Evolutionary conservation across 208 protist genomes (phyloP).

Genomic region (Angomonas desouzai): DNA sequence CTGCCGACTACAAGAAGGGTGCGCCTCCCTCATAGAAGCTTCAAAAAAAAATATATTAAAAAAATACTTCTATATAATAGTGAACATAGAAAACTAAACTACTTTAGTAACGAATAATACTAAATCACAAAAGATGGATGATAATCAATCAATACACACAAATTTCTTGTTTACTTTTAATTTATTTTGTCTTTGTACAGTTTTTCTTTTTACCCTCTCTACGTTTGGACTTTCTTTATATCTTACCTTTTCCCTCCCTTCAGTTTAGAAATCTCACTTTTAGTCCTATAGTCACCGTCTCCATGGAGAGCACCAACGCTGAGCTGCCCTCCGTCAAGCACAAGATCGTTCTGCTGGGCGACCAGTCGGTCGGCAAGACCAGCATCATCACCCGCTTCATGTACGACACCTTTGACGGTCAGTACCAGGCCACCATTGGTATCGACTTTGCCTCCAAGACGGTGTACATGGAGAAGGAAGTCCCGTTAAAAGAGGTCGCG

Average conservation of each 20-base stretch:
- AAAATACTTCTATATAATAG: too few relatives aligned
- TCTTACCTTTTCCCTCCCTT: slow-evolving; percentile 8
- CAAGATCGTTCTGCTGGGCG: slow-evolving; percentile 97
- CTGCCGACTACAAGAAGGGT: neutral
- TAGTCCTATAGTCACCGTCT: too few relatives aligned
- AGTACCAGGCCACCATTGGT: slow-evolving; percentile 97
- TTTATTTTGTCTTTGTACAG: too few relatives aligned
- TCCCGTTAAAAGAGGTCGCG: slow-evolving; percentile 1
- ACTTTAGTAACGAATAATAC: neutral
- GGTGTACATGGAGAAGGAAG: slow-evolving; percentile 90
- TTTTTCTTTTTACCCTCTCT: too few relatives aligned
- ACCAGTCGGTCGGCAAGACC: slow-evolving; percentile 97
- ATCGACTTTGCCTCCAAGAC: slow-evolving; percentile 99
- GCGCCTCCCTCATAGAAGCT: too few relatives aligned
- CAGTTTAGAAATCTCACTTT: too few relatives aligned
- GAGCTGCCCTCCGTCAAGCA: slow-evolving; percentile 78
- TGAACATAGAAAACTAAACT: neutral
- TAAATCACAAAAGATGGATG: too few relatives aligned
- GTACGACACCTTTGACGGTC: slow-evolving; percentile 96
- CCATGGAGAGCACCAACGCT: neutral
- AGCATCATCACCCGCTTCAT: slow-evolving; percentile 98
- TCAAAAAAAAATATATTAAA: slow-evolving; percentile 11
- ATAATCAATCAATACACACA: too few relatives aligned
- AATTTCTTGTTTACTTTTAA: too few relatives aligned
- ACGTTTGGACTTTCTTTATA: too few relatives aligned